Evolutionary conservation across 1,284 basidiomycete genomes (phyloP), one percentile per base, ranked within the genome.

Genomic region (Stygiomarasmius scandens): DNA sequence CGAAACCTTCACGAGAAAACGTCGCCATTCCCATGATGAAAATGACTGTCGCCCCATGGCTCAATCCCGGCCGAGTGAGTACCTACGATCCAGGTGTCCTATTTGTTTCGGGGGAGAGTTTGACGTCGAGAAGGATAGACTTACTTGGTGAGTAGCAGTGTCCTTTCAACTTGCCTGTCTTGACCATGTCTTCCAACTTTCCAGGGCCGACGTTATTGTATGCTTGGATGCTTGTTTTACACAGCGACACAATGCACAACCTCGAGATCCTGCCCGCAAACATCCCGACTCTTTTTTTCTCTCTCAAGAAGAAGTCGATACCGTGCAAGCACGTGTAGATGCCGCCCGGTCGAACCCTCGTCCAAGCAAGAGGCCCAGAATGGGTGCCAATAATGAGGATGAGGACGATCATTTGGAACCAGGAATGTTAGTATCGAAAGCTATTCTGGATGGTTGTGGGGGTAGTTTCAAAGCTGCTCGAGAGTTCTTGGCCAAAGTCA

Each of bases 401-500:
- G 29, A 12, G 12, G 29, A 32, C 12, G 29, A 32, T 32, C 29
- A 32, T 32, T 32, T 32, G 5, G 29, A 32, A 12, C 29, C 29
- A 32, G 29, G 29, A 5, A 32, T 32, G 29, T 5, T 12, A 12
- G 29, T 32, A 5, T 32, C 29, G 6, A 32, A 32, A 12, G 29
- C 29, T 32, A 12, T 32, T 32, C 29, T 32, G 6, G 29, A 32
- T 12, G 12, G 29, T 32, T 32, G 29, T 12, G 29, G 29, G 12
- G 12, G 29, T 32, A 32, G 29, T 16, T 75, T 75, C 58, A 62
- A 54, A 3, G 73, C 74, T 32, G 74, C 72, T 3, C 68, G 75
- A 55, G 66, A 68, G 48, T 63, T 57, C 16, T 49, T 61, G 1
- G 49, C 38, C 14, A 55, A 55, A 19, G 45, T 47, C 3, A 55